Percentiles rank a stretch among this genome's conserved stretches.
phyloP scores from a whole-genome alignment of 1,284 basidiomycete genomes.

The Marasmius fiardii region DNA sequence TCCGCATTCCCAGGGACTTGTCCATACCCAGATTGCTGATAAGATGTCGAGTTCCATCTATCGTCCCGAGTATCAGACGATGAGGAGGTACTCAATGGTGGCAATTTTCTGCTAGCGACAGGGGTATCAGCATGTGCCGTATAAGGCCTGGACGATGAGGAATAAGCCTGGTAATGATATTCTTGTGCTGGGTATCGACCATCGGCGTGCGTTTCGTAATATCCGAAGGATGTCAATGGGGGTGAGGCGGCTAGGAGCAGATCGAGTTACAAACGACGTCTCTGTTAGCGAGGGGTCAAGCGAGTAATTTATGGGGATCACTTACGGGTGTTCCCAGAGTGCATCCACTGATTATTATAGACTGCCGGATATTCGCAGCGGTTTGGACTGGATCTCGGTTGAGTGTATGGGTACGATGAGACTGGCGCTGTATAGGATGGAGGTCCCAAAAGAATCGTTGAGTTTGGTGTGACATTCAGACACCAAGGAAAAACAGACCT shows the following conservation, averaged over 20 bases:
- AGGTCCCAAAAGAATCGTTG: slow-evolving; percentile 30
- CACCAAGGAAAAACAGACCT: slow-evolving; percentile 66
- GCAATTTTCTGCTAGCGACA: slow-evolving; percentile 43
- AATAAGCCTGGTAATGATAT: slow-evolving; percentile 43
- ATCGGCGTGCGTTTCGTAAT: slow-evolving; percentile 52
- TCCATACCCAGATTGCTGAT: slow-evolving; percentile 27
- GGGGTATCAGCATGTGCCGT: slow-evolving; percentile 38
- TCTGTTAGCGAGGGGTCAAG: slow-evolving; percentile 18
- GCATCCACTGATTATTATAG: slow-evolving; percentile 52
- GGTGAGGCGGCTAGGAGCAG: slow-evolving; percentile 34
- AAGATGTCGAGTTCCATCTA: slow-evolving; percentile 41
- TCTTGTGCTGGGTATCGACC: slow-evolving; percentile 48
- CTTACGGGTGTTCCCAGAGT: slow-evolving; percentile 42
- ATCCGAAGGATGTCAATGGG: slow-evolving; percentile 38
- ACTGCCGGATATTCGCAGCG: slow-evolving; percentile 50
- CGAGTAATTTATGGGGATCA: slow-evolving; percentile 16
- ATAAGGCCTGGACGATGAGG: slow-evolving; percentile 36
- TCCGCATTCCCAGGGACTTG: slow-evolving; percentile 1
- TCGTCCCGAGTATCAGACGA: slow-evolving; percentile 30
- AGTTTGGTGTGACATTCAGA: slow-evolving; percentile 43
- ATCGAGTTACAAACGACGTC: slow-evolving; percentile 1
- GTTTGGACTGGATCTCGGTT: slow-evolving; percentile 58
- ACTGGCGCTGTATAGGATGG: slow-evolving; percentile 45
- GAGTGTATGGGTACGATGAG: slow-evolving; percentile 50
- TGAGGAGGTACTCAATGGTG: slow-evolving; percentile 39